Base-by-base conservation (phyloP, 2,329 filamentous ascomycete species). In the Alternaria ethzedia region DNA sequence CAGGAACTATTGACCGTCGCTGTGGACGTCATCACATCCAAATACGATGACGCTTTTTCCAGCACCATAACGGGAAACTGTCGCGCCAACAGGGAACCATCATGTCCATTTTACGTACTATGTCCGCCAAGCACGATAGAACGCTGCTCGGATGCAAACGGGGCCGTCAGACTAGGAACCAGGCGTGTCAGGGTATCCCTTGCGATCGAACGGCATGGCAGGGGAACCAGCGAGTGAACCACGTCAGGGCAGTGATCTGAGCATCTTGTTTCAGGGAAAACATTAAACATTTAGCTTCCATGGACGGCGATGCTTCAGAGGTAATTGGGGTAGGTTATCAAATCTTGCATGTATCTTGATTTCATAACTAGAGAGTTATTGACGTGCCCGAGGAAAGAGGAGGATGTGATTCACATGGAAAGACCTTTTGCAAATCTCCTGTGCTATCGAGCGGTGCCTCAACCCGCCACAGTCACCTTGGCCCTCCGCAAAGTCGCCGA, bases 401-500 rank as follows among this genome's bases (percentile, higher is more conserved):
- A 41, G 15, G 8, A 41, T 41, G 2, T 17, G 36, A 41, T 41
- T 1, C 20, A 41, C 13, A 15, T 36, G 20, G 28, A 9, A 36
- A 30, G 17, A 5, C 49, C 13, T 41, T 23, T 36, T 20, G 43
- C 20, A 45, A 13, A 2, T 5, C 13, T 25, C 17, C 3, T 15
- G 20, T 41, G n/a, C 30, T 21, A 17, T 41, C 20, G 30, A 52
- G 20, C 13, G 36, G 32, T 52, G 49, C 49, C 30, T 12, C 49
- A 36, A n/a, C 32, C 15, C 49, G 28, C 49, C 30, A 21, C 30
- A 21, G 4, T 36, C 25, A 17, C 8, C 47, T 32, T 32, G 47
- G 6, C 26, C 15, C 28, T 52, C 49, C 28, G 49, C 20, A 41
- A n/a, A 36, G 32, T 13, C 30, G 23, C 49, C 49, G 30, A 52